Evolutionary conservation across 352 stramenopile species (phyloP).

Genomic region (Globisporangium cystogenes): DNA sequence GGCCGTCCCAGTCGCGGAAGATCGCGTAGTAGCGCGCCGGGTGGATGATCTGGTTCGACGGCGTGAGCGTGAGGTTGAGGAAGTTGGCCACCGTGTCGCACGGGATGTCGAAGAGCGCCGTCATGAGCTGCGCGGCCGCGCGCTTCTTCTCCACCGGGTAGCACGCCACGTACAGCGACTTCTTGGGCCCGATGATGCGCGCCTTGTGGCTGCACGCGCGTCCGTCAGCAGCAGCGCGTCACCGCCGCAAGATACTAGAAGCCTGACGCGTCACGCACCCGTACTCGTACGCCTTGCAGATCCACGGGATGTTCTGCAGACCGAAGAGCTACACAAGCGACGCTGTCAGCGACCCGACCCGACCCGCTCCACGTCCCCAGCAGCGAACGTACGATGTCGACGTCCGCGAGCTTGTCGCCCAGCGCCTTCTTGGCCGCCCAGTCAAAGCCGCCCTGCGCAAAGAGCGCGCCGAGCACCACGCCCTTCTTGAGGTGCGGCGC

Average conservation of each 20-base stretch:
- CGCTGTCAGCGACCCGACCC: slow-evolving; percentile 2
- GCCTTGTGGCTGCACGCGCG: slow-evolving; percentile 59
- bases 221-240: background rate
- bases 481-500: slow-evolving; percentile 85
- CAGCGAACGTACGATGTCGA: slow-evolving; percentile 44
- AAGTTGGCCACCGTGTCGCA: slow-evolving; percentile 91
- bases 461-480: slow-evolving; percentile 80
- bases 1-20: slow-evolving; percentile 91
- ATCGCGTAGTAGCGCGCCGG: slow-evolving; percentile 91
- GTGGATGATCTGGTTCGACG: slow-evolving; percentile 93
- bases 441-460: slow-evolving; percentile 91
- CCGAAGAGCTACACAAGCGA: slow-evolving; percentile 68
- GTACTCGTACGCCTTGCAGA: slow-evolving; percentile 90
- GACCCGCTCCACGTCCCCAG: slow-evolving; percentile 8
- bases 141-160: slow-evolving; percentile 87
- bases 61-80: slow-evolving; percentile 90
- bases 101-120: slow-evolving; percentile 89
- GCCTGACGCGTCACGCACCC: slow-evolving; percentile 34
- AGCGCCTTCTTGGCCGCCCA: slow-evolving; percentile 89
- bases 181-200: slow-evolving; percentile 89
- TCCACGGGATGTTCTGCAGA: slow-evolving; percentile 93
- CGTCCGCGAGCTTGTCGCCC: slow-evolving; percentile 44
- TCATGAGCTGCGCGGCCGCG: slow-evolving; percentile 70
- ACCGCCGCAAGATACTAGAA: too few relatives aligned
- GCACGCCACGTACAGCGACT: slow-evolving; percentile 86